phyloP scores from a whole-genome alignment of 2,329 filamentous ascomycete species.

The Monosporascus cannonballus region DNA sequence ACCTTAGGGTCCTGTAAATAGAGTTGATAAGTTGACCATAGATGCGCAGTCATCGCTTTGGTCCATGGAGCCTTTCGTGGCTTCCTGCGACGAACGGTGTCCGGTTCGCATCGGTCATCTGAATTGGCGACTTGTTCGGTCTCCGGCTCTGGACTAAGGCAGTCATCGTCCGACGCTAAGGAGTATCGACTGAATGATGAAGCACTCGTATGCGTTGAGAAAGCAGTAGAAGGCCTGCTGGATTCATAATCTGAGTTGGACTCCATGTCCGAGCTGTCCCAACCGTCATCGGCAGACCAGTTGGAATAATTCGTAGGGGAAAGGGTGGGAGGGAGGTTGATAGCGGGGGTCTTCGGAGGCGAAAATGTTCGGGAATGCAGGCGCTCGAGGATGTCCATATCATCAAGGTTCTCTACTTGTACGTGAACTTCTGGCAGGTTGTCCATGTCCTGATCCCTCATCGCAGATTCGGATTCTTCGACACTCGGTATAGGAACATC shows the following conservation, averaged over 20 bases:
- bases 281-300: constrained; percentile 52
- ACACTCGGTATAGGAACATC: constrained; percentile 61
- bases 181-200: constrained; percentile 54
- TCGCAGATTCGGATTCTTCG: constrained; percentile 43
- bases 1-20: constrained; percentile 63
- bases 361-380: constrained; percentile 40
- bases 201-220: constrained; percentile 52
- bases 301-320: constrained; percentile 47
- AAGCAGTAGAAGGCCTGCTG: constrained; percentile 53
- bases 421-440: constrained; percentile 29
- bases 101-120: constrained; percentile 5
- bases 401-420: constrained; percentile 26
- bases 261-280: constrained; percentile 46
- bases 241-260: constrained; percentile 54
- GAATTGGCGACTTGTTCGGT: constrained; percentile 23
- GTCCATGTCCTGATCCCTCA: constrained; percentile 35
- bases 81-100: constrained; percentile 17
- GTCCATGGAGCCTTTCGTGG: constrained; percentile 55
- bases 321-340: constrained; percentile 37
- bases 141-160: constrained; percentile 44
- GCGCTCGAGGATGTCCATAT: constrained; percentile 24
- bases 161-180: constrained; percentile 49
- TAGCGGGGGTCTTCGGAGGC: constrained; percentile 54
- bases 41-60: constrained; percentile 56
- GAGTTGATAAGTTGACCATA: constrained; percentile 60